A percentile compares a stretch with the other conserved stretches of the same genome.
Conservation (phyloP, 2,329 filamentous ascomycete species). For the Aspergillus viridinutans region DNA sequence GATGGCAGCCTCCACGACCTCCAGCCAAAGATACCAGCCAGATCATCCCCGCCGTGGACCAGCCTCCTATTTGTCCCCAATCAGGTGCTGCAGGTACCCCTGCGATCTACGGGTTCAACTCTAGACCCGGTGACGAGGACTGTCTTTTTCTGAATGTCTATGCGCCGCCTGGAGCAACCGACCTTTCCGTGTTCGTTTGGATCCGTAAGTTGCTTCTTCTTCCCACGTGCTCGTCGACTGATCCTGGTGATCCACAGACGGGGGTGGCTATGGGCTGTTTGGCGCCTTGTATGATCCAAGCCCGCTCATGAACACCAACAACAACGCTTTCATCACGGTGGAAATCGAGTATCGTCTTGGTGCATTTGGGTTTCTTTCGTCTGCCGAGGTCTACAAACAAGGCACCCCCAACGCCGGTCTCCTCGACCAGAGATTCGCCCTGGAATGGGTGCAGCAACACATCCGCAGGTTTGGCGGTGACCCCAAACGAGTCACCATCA, state of each 20-base stretch:
- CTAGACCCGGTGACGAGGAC: constrained; percentile 27
- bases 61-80: constrained; percentile 33
- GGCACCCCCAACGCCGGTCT: constrained; percentile 5
- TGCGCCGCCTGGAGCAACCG: constrained; percentile 14
- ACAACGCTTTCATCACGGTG: constrained; percentile 47
- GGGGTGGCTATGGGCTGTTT: constrained; percentile 36
- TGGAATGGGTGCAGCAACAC: constrained; percentile 9
- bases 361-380: constrained; percentile 32
- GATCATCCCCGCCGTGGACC: constrained; percentile 22
- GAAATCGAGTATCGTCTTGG: constrained; percentile 46
- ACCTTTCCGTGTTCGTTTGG: constrained; percentile 33
- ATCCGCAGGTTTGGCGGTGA: constrained; percentile 7
- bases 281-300: constrained; percentile 37
- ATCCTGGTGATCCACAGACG: constrained; percentile 10
- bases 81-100: constrained; percentile 14
- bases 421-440: constrained; percentile 8
- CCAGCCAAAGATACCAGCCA: constrained; percentile 16
- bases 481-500: constrained; percentile 3
- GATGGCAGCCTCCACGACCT: constrained; percentile 33
- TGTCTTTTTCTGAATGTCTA: constrained; percentile 38
- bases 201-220: constrained; percentile 14
- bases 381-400: constrained; percentile 46
- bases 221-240: not conserved
- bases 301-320: constrained; percentile 45
- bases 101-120: constrained; percentile 13